A percentile compares a stretch with the other conserved stretches of the same genome.
Evolutionary conservation across 2,329 filamentous ascomycete genomes (phyloP).

Genomic region (Penicillium sp.): DNA sequence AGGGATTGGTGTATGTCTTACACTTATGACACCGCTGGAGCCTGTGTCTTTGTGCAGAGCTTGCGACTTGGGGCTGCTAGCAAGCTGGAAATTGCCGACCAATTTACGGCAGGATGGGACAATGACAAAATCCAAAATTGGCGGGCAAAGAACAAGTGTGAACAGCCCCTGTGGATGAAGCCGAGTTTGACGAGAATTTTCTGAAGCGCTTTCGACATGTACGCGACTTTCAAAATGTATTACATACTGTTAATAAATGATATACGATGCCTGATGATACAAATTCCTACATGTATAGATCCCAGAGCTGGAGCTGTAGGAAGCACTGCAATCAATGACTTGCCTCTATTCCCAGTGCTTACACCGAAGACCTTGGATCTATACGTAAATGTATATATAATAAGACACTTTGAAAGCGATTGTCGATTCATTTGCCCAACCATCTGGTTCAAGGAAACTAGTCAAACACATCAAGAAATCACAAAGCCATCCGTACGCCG

Average conservation of each 20-base stretch:
- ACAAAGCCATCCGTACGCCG: constrained; percentile 25
- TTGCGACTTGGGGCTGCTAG: constrained; percentile 24
- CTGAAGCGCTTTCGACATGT: constrained; percentile 5
- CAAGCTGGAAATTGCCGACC: constrained; percentile 5
- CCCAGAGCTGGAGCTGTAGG: background rate
- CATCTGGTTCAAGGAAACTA: constrained; percentile 18
- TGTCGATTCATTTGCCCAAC: constrained; percentile 17
- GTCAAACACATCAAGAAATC: constrained; percentile 14
- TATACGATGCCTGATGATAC: background rate
- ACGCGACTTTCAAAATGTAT: background rate
- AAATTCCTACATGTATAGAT: background rate
- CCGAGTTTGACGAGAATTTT: constrained; percentile 27
- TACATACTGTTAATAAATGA: background rate
- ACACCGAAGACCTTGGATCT: background rate
- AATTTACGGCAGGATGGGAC: constrained; percentile 29
- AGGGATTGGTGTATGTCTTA: constrained; percentile 25
- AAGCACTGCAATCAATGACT: no score
- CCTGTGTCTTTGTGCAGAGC: constrained; percentile 24
- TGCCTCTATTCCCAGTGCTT: background rate
- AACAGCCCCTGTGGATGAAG: constrained; percentile 26
- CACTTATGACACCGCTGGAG: constrained; percentile 22
- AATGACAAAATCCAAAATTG: constrained; percentile 25
- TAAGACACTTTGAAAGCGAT: constrained; percentile 6
- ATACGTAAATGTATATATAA: background rate
- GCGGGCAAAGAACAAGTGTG: constrained; percentile 18